A percentile compares a stretch with the other conserved stretches of the same genome.
These are phyloP conservation scores for Agaricus blazei DNA, from an alignment of 768 basidiomycete species.

Conservation along the genomic window DNA sequence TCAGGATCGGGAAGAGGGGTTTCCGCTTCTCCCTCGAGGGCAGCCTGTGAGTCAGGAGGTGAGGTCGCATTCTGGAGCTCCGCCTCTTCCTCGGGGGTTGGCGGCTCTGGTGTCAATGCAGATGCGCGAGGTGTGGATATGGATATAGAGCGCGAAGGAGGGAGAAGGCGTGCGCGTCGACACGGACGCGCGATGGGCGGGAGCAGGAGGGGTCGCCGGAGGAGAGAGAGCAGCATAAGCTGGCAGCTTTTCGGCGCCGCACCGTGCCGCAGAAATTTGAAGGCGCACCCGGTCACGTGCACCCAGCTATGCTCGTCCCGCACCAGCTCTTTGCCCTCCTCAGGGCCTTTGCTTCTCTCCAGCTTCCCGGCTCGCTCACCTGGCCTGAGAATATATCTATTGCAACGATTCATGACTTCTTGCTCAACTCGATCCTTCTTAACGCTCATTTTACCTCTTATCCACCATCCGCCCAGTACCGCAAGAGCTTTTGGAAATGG, in stretches of 20 bases:
- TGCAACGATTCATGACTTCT: conserved; percentile 43
- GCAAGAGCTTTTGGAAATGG: conserved; percentile 73
- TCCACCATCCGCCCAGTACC: conserved; percentile 61
- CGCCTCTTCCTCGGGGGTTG: conserved; percentile 16
- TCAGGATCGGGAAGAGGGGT: too few species aligned
- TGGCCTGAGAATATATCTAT: conserved; percentile 37
- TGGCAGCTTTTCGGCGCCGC: conserved; percentile 14
- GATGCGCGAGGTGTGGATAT: conserved; percentile 18
- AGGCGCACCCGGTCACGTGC: conserved; percentile 3
- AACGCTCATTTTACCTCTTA: conserved; percentile 50
- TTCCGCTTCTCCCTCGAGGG: conserved; percentile 12
- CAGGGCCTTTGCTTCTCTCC: conserved; percentile 48
- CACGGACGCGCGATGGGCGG: conserved; percentile 22
- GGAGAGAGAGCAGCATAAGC: conserved; percentile 24
- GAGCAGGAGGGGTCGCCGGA: conserved; percentile 22
- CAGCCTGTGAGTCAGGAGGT: background rate
- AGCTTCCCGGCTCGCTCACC: conserved; percentile 33
- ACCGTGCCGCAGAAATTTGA: conserved; percentile 24
- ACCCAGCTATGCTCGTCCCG: background rate
- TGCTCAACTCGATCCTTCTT: conserved; percentile 47
- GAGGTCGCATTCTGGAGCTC: conserved; percentile 11
- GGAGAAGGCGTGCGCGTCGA: conserved; percentile 18
- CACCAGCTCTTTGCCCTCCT: conserved; percentile 38
- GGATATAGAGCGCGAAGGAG: conserved; percentile 21
- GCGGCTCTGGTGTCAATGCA: conserved; percentile 22